These are phyloP conservation scores for Penicillium sumatraense DNA, from an alignment of 2,329 filamentous ascomycete species.

Conservation along the genomic window DNA sequence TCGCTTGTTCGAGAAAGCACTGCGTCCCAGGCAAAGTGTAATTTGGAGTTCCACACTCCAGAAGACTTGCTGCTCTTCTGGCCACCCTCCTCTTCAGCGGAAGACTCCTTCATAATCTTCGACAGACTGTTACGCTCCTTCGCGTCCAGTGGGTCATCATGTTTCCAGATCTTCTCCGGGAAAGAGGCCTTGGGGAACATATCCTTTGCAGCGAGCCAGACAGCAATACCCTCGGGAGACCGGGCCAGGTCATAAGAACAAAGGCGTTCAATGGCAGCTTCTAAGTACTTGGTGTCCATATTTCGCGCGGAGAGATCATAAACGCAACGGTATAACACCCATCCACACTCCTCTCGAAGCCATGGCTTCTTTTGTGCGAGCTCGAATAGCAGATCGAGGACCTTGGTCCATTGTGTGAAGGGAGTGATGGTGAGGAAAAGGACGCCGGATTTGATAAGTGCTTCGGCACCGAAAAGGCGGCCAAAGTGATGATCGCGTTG, in stretches of 20 bases:
- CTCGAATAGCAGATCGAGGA: conserved; percentile 75
- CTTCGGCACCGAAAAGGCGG: conserved; percentile 83
- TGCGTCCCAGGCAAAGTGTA: conserved; percentile 87
- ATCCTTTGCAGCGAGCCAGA: conserved; percentile 76
- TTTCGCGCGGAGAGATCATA: conserved; percentile 54
- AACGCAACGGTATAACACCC: conserved; percentile 75
- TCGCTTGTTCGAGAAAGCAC: conserved; percentile 61
- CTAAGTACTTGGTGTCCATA: conserved; percentile 55
- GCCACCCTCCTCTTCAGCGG: conserved; percentile 33
- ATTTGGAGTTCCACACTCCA: conserved; percentile 76
- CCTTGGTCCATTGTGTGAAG: conserved; percentile 56
- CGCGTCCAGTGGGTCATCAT: conserved; percentile 71
- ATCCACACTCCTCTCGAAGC: conserved; percentile 86
- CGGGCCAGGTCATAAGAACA: conserved; percentile 69
- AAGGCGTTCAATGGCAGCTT: conserved; percentile 66
- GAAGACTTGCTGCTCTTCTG: conserved; percentile 50
- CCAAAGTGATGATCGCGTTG: conserved; percentile 85
- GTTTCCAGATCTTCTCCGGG: conserved; percentile 73
- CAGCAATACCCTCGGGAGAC: conserved; percentile 84
- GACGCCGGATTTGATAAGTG: conserved; percentile 78
- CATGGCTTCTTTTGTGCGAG: conserved; percentile 82
- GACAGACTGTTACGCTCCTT: conserved; percentile 72
- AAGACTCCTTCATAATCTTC: conserved; percentile 75
- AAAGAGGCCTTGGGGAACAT: conserved; percentile 68
- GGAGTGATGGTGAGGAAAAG: conserved; percentile 64